Base-by-base conservation (phyloP, 2,329 filamentous ascomycete species). In the Colletotrichum sp. region DNA sequence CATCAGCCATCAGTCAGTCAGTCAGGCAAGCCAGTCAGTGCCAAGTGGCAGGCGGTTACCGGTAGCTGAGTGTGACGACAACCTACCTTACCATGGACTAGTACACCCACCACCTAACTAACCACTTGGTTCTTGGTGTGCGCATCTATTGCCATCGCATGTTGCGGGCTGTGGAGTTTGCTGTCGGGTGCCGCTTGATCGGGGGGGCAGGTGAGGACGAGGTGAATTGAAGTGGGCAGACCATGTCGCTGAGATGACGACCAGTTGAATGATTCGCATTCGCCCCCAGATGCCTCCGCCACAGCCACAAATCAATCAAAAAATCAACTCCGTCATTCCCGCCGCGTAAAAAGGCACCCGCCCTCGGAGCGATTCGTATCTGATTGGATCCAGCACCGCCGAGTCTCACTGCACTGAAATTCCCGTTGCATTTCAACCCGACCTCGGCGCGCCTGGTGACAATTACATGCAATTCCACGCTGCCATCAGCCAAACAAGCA, bases 231-330 rank as follows among this genome's bases (percentile, higher is more conserved):
- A 66, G 69, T 72, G 65, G 65, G 51, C 29, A 64, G 64, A 72
- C 70, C 34, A 65, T 66, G 47, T 31, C 36, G 47, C 59, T 61
- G 51, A 72, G 66, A 70, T 69, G 70, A 69, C 66, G 66, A 70
- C 70, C 33, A 51, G 65, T 55, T 27, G n/a, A 62, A 63, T 72
- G 65, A 72, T 72, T 63, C 58, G 70, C 70, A 69, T 69, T 64
- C 58, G 65, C 70, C 70, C 69, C 70, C 33, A 58, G 55, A 55
- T 51, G 54, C 55, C 31, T 57, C 36, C 66, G 59, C 64, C 66
- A 65, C 66, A 73, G 70, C 70, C 70, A 73, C 70, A 66, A 63
- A 62, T 70, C 68, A 70, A 66, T 66, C 13, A 70, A 61, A 59
- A 69, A 47, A 29, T 13, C 51, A 34, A 24, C 61, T 43, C 61